Evolutionary conservation across 495 filamentous ascomycete species (phyloP).

Genomic region (Halenospora varia): DNA sequence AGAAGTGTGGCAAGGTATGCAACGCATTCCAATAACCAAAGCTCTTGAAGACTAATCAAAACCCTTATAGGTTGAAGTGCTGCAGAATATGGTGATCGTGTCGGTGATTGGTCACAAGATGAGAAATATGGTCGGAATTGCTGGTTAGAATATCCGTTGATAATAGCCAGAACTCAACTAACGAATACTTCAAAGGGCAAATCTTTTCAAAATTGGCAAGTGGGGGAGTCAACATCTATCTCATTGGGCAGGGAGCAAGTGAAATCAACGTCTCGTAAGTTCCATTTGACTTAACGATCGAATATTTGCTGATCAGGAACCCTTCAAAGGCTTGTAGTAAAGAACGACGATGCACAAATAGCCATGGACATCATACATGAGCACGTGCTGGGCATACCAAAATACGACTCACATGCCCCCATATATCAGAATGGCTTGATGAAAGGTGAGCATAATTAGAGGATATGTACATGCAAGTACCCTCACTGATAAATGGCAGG

Average conservation of each 20-base stretch:
- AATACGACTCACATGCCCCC: background rate
- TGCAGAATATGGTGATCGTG: slow-evolving; percentile 34
- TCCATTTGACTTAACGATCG: background rate
- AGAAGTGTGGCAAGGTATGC: slow-evolving; percentile 26
- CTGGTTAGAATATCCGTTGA: slow-evolving; percentile 24
- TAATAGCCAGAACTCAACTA: background rate
- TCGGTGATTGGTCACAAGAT: slow-evolving; percentile 39
- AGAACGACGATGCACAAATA: slow-evolving; percentile 31
- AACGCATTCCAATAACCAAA: background rate
- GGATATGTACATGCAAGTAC: background rate
- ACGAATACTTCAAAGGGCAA: slow-evolving; percentile 27
- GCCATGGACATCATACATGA: slow-evolving; percentile 36
- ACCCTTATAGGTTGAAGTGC: slow-evolving; percentile 18
- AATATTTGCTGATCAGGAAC: background rate
- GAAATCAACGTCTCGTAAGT: slow-evolving; percentile 40
- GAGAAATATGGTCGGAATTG: slow-evolving; percentile 36
- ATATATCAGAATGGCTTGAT: slow-evolving; percentile 4
- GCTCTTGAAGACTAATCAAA: background rate
- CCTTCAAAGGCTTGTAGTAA: slow-evolving; percentile 30
- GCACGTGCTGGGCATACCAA: slow-evolving; percentile 38
- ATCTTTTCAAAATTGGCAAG: slow-evolving; percentile 35
- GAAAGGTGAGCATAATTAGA: background rate
- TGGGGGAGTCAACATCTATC: slow-evolving; percentile 34
- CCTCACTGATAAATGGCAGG: background rate
- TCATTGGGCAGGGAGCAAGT: slow-evolving; percentile 39